These are phyloP conservation scores for Dothideomycetidae sp. DNA, from an alignment of 2,329 filamentous ascomycete genomes.

Conservation along the genomic window DNA sequence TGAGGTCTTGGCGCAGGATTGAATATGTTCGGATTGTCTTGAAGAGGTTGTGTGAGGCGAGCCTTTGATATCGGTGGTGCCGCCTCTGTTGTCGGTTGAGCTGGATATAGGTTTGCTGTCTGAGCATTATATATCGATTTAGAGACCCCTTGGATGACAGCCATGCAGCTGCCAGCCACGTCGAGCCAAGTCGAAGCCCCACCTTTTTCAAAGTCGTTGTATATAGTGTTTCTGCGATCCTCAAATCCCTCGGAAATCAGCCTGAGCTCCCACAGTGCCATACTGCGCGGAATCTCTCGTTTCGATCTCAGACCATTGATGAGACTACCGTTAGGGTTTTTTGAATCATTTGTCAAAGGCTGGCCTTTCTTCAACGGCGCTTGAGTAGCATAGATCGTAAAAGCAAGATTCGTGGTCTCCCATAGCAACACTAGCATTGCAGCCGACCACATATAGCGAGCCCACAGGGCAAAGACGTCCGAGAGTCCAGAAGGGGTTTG, in stretches of 20 bases:
- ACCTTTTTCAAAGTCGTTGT: slow-evolving; percentile 68
- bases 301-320: slow-evolving; percentile 72
- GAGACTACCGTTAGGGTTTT: slow-evolving; percentile 70
- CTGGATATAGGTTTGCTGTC: slow-evolving; percentile 13
- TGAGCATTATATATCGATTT: slow-evolving; percentile 45
- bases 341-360: slow-evolving; percentile 71
- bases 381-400: slow-evolving; percentile 65
- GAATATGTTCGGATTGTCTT: slow-evolving; percentile 32
- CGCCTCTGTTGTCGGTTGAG: not conserved
- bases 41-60: slow-evolving; percentile 26
- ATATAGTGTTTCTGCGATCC: slow-evolving; percentile 66
- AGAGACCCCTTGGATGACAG: slow-evolving; percentile 53
- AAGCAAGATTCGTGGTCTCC: slow-evolving; percentile 62
- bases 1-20: slow-evolving; percentile 20
- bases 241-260: slow-evolving; percentile 63
- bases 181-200: slow-evolving; percentile 73
- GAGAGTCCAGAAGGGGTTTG: slow-evolving; percentile 44
- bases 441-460: slow-evolving; percentile 40
- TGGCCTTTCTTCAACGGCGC: slow-evolving; percentile 72
- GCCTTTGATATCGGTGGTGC: slow-evolving; percentile 1
- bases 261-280: slow-evolving; percentile 83
- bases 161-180: slow-evolving; percentile 54
- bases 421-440: slow-evolving; percentile 57
- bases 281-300: slow-evolving; percentile 63
- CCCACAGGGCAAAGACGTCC: slow-evolving; percentile 40